Conservation (phyloP, 257 asterid species). For the Buddleja alternifolia region DNA sequence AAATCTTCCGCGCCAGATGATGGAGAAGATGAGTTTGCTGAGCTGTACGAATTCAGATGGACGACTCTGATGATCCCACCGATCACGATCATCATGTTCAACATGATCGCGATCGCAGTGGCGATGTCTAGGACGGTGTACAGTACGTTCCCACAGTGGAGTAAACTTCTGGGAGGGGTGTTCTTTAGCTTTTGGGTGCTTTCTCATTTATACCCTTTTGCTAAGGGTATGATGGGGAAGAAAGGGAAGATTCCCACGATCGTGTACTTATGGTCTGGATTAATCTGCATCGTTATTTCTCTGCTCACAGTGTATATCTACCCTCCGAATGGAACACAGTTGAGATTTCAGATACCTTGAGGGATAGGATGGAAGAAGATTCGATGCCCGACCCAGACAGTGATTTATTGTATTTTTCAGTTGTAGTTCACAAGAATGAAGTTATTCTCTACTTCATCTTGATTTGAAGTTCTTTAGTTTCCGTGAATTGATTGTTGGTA, state of each 20-base stretch:
- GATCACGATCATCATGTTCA: conserved; percentile 72
- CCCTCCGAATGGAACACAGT: conserved; percentile 66
- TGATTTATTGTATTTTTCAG: too few species aligned
- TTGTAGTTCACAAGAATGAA: not conserved
- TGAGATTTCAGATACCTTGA: conserved; percentile 51
- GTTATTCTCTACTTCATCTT: conserved; percentile 38
- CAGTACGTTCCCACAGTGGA: conserved; percentile 84
- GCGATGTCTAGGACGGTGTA: conserved; percentile 75
- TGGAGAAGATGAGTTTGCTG: conserved; percentile 75
- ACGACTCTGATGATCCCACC: conserved; percentile 84
- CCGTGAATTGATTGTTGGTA: not conserved
- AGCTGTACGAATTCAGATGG: conserved; percentile 86
- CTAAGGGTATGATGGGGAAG: conserved; percentile 88
- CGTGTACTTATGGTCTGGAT: conserved; percentile 87
- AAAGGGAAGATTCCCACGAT: conserved; percentile 85
- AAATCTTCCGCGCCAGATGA: conserved; percentile 76
- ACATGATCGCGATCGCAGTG: conserved; percentile 70
- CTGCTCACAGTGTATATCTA: conserved; percentile 68
- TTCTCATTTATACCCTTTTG: conserved; percentile 87
- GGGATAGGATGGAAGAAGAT: not conserved
- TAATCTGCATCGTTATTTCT: conserved; percentile 73
- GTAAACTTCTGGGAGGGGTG: conserved; percentile 79
- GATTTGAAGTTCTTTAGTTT: not conserved
- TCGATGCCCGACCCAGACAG: not conserved
- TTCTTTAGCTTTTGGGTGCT: conserved; percentile 96